Percentiles rank a stretch among this genome's conserved stretches.
Conservation (phyloP, 768 basidiomycete species). For the Lactifluus rugatus region DNA sequence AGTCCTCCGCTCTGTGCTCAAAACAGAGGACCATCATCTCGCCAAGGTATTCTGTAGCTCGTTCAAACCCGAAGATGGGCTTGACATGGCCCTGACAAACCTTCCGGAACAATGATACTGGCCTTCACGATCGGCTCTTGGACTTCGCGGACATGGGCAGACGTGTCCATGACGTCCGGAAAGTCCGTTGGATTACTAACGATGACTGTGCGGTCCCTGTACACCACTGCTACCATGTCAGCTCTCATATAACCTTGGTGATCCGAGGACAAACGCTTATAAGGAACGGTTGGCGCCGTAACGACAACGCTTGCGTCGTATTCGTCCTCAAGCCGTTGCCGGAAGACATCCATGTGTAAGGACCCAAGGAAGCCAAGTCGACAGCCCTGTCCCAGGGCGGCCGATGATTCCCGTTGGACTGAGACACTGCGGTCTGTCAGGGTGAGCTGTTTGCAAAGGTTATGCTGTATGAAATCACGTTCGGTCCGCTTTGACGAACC, state of each 20-base stretch:
- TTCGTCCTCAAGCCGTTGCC: constrained; percentile 94
- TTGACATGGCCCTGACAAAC: constrained; percentile 31
- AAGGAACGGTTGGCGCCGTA: constrained; percentile 93
- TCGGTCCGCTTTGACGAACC: constrained; percentile 13
- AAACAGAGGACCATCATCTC: constrained; percentile 95
- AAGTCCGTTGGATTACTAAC: constrained; percentile 96
- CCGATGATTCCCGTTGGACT: constrained; percentile 83
- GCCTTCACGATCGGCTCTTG: constrained; percentile 92
- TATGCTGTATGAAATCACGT: background rate
- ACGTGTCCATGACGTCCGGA: constrained; percentile 63
- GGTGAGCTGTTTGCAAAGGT: constrained; percentile 45
- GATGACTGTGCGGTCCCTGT: constrained; percentile 46
- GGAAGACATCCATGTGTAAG: constrained; percentile 93
- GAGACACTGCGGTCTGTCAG: constrained; percentile 85
- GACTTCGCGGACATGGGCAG: constrained; percentile 55
- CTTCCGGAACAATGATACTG: constrained; percentile 90
- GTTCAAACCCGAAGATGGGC: background rate
- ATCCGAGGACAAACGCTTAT: constrained; percentile 48
- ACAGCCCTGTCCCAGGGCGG: constrained; percentile 91
- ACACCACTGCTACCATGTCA: constrained; percentile 48
- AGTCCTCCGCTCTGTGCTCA: constrained; percentile 69
- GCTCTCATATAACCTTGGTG: background rate
- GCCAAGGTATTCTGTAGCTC: constrained; percentile 69
- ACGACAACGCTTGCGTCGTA: constrained; percentile 91
- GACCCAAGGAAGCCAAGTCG: constrained; percentile 93